Evolutionary conservation across 2,329 filamentous ascomycete genomes (phyloP).

Genomic region (Thielaviopsis ethacetica): DNA sequence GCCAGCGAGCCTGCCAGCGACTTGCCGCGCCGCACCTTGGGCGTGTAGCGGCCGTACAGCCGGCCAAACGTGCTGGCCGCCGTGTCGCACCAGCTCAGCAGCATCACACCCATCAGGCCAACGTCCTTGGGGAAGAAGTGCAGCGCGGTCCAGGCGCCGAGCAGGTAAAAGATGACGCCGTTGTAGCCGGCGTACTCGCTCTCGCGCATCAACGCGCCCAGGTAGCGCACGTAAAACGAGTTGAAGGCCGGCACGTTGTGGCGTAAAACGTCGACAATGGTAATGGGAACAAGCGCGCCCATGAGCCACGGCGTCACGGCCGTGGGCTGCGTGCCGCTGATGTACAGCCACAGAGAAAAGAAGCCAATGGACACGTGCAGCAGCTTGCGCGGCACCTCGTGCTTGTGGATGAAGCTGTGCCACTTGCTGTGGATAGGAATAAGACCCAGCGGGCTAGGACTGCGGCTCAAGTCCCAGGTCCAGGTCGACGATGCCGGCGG

Average conservation of each 20-base stretch:
- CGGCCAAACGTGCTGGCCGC: slow-evolving; percentile 89
- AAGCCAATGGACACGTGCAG: slow-evolving; percentile 96
- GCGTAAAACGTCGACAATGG: slow-evolving; percentile 63
- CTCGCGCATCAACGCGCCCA: slow-evolving; percentile 93
- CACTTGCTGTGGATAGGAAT: slow-evolving; percentile 93
- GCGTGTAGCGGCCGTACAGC: slow-evolving; percentile 77
- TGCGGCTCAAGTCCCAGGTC: slow-evolving; percentile 80
- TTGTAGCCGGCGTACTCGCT: slow-evolving; percentile 90
- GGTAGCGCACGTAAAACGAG: slow-evolving; percentile 62
- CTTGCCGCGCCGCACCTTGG: slow-evolving; percentile 71
- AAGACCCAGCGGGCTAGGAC: slow-evolving; percentile 78
- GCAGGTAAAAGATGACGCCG: slow-evolving; percentile 89
- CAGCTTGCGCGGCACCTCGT: slow-evolving; percentile 87
- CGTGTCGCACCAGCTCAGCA: slow-evolving; percentile 96
- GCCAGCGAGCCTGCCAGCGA: slow-evolving; percentile 78
- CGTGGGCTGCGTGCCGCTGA: slow-evolving; percentile 56
- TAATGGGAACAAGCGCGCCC: slow-evolving; percentile 66
- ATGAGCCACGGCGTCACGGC: slow-evolving; percentile 76
- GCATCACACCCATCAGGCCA: slow-evolving; percentile 70
- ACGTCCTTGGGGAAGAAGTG: slow-evolving; percentile 87
- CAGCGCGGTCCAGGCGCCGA: slow-evolving; percentile 76
- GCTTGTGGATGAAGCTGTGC: slow-evolving; percentile 81
- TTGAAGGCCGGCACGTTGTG: slow-evolving; percentile 74
- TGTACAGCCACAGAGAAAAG: slow-evolving; percentile 74
- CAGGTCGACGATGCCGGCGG: slow-evolving; percentile 50